Conservation (phyloP, 1,284 basidiomycete species). For the Moesziomyces globuligerus region DNA sequence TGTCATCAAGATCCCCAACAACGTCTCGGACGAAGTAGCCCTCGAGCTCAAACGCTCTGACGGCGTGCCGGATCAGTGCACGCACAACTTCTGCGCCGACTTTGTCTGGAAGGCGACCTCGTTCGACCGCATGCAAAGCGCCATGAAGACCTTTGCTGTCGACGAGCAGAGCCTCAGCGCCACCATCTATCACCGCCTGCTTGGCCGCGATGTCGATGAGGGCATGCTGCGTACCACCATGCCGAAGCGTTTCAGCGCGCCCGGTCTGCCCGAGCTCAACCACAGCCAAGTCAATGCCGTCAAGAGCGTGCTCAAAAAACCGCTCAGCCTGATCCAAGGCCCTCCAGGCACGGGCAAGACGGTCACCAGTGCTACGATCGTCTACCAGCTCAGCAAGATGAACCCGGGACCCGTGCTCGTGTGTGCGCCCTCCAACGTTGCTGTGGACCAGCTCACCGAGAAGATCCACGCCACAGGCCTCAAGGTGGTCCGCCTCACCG, state of each 20-base stretch:
- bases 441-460: constrained; percentile 97
- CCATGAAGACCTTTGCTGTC: constrained; percentile 99
- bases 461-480: constrained; percentile 97
- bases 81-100: constrained; percentile 92
- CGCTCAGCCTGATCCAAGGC: constrained; percentile 92
- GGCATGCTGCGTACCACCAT: constrained; percentile 84
- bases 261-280: constrained; percentile 96
- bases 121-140: constrained; percentile 98
- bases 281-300: constrained; percentile 99
- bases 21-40: constrained; percentile 96
- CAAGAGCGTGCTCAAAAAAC: constrained; percentile 97
- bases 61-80: constrained; percentile 93
- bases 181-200: constrained; percentile 97
- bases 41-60: constrained; percentile 90
- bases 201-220: constrained; percentile 93
- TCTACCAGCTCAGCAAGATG: constrained; percentile 99
- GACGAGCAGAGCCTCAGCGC: constrained; percentile 99
- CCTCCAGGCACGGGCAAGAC: constrained; percentile 99
- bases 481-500: constrained; percentile 95
- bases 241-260: constrained; percentile 95
- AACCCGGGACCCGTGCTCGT: constrained; percentile 99
- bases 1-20: constrained; percentile 99
- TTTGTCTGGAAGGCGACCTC: constrained; percentile 99
- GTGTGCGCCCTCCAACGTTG: constrained; percentile 98
- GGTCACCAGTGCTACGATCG: constrained; percentile 98